Conservation (phyloP, 495 filamentous ascomycete species). For the Aspergillus diversus region DNA sequence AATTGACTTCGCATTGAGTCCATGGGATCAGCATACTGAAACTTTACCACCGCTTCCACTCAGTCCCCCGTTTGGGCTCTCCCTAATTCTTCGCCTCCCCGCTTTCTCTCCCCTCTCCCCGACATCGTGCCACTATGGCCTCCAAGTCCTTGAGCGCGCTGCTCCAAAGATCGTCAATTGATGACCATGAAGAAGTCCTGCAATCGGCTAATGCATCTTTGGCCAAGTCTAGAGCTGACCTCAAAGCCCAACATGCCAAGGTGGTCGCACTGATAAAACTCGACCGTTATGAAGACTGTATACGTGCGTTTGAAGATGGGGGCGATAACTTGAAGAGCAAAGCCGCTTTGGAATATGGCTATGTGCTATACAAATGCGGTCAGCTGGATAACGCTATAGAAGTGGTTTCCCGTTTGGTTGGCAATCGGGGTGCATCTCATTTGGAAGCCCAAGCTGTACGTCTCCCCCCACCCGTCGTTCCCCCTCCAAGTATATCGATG, state of each 20-base stretch:
- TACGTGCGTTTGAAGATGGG: conserved; percentile 73
- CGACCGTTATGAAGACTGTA: conserved; percentile 89
- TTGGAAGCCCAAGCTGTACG: conserved; percentile 84
- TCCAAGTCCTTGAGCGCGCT: conserved; percentile 58
- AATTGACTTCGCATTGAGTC: background rate
- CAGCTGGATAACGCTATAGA: conserved; percentile 70
- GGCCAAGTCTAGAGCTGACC: conserved; percentile 62
- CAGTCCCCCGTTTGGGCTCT: conserved; percentile 11
- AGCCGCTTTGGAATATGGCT: conserved; percentile 80
- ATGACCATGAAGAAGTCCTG: conserved; percentile 75
- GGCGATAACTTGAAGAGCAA: conserved; percentile 67
- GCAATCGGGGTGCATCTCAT: conserved; percentile 71
- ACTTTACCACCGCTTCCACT: background rate
- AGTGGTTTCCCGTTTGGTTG: conserved; percentile 53
- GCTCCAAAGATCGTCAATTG: conserved; percentile 62
- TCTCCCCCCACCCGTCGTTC: conserved; percentile 14
- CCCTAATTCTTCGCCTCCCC: background rate
- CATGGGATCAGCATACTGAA: background rate
- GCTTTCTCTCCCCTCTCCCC: background rate
- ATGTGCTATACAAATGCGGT: conserved; percentile 88
- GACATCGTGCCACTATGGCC: conserved; percentile 30
- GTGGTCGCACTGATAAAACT: conserved; percentile 88
- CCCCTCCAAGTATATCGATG: conserved; percentile 1
- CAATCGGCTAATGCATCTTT: conserved; percentile 71
- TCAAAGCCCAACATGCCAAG: conserved; percentile 74